Evolutionary conservation across 116 monocot genomes (phyloP).

Genomic region (Iris pallida): DNA sequence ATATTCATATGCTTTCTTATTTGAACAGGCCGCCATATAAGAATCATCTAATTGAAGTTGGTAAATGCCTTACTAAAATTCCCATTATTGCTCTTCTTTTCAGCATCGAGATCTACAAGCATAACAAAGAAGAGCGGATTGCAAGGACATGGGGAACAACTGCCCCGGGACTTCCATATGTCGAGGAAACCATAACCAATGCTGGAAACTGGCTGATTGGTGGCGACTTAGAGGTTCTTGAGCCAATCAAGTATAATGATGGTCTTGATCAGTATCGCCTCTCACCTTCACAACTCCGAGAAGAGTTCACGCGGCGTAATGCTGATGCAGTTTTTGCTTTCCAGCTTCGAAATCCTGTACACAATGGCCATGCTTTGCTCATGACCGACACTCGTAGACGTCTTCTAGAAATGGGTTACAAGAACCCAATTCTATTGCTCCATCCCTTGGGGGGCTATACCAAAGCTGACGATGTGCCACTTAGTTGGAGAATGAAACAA

Average conservation of each 20-base stretch:
- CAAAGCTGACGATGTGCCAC: constrained; percentile 94
- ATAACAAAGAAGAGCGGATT: constrained; percentile 89
- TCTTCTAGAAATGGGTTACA: constrained; percentile 82
- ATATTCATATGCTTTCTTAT: too few relatives aligned
- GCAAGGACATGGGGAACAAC: constrained; percentile 94
- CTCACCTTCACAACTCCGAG: constrained; percentile 74
- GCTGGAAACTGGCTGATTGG: constrained; percentile 88
- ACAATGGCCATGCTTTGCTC: constrained; percentile 89
- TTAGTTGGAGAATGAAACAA: constrained; percentile 91
- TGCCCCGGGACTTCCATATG: constrained; percentile 76
- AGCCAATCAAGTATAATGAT: constrained; percentile 88
- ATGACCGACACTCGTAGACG: constrained; percentile 82
- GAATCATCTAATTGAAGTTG: too few relatives aligned
- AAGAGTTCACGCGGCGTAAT: constrained; percentile 69
- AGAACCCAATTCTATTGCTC: constrained; percentile 74
- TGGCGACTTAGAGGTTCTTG: constrained; percentile 80
- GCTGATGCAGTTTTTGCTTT: constrained; percentile 95
- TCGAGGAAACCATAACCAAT: constrained; percentile 61
- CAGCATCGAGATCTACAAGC: constrained; percentile 90
- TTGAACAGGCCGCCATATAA: too few relatives aligned
- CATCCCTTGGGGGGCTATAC: constrained; percentile 87
- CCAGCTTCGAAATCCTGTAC: constrained; percentile 92
- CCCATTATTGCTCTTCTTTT: constrained; percentile 9
- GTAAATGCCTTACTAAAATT: too few relatives aligned
- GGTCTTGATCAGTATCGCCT: constrained; percentile 78